A percentile compares a stretch with the other conserved stretches of the same genome.
phyloP scores from a whole-genome alignment of 306 rosid genomes.

The Fragaria ananassa region DNA sequence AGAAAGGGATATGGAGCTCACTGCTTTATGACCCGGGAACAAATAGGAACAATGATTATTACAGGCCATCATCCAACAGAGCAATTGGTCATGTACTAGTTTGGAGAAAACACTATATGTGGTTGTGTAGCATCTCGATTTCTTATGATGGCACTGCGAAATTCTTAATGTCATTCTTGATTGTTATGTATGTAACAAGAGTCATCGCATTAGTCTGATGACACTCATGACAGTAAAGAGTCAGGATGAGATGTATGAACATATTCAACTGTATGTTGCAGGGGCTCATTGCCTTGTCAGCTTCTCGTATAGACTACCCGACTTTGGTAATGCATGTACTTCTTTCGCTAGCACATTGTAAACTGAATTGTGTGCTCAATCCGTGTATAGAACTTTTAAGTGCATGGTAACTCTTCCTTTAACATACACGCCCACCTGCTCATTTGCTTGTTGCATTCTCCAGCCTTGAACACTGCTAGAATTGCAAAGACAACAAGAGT shows the following conservation, averaged over 20 bases:
- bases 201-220: neutral
- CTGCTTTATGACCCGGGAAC: conserved; percentile 22
- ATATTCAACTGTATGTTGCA: neutral
- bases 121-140: neutral
- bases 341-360: neutral
- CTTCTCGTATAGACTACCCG: neutral
- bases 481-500: neutral
- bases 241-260: neutral
- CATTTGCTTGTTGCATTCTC: neutral
- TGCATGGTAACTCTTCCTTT: neutral
- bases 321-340: neutral
- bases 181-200: neutral
- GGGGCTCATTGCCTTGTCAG: neutral
- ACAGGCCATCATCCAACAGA: neutral
- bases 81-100: neutral
- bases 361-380: neutral
- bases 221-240: neutral
- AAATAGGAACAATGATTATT: neutral
- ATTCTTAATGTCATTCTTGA: neutral
- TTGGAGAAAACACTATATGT: neutral
- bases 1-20: conserved; percentile 28
- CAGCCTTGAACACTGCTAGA: neutral
- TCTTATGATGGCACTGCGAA: conserved; percentile 2
- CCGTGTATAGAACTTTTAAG: neutral
- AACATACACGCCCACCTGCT: neutral